Base-by-base conservation (phyloP, 768 basidiomycete species). In the Hemileccinum impolitum region DNA sequence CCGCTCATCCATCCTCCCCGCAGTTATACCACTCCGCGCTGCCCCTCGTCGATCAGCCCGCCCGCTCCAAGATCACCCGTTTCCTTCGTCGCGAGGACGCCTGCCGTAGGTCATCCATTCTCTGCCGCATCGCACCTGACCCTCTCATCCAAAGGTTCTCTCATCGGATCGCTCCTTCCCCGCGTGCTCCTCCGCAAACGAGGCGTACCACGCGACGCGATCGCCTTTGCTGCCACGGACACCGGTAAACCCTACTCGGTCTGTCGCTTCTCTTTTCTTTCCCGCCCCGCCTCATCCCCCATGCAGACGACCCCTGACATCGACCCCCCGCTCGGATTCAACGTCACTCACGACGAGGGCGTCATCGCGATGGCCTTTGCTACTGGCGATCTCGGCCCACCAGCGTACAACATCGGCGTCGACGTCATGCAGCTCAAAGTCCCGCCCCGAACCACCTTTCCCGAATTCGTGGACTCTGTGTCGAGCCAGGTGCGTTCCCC, bases 381-480 rank as follows among this genome's bases (percentile, higher is more conserved):
- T 21, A 64, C 60, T 9, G 75, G 73, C 37, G 58, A 67, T 42
- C 78, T 78, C 52, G 78, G 78, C 9, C 79, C 80, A 3, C 85
- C 80, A 40, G 79, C 73, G 11, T 76, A 70, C 61, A 65, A 60
- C 38, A 60, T 92, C 10, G 90, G 91, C 17, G 72, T 92, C 35
- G 90, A 94, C 67, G 76, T 91, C 41, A 94, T 93, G 90, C 84
- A 82, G 60, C 71, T 87, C 36, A 75, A 74, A 39, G 65, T 87
- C 17, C 89, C 88, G 11, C 67, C 73, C 11, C 75, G 80, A 15
- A 76, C 78, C 35, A 75, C 79, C 2, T 74, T 87, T 50, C 49
- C 64, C 10, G 76, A 79, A 1, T 89, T 93, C 60, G 72, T 90
- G 8, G 73, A 80, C 44, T 74, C 74, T 19, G 71, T 92, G 31